Conservation (phyloP, 306 rosid genomes). For the Fragaria iinumae region DNA sequence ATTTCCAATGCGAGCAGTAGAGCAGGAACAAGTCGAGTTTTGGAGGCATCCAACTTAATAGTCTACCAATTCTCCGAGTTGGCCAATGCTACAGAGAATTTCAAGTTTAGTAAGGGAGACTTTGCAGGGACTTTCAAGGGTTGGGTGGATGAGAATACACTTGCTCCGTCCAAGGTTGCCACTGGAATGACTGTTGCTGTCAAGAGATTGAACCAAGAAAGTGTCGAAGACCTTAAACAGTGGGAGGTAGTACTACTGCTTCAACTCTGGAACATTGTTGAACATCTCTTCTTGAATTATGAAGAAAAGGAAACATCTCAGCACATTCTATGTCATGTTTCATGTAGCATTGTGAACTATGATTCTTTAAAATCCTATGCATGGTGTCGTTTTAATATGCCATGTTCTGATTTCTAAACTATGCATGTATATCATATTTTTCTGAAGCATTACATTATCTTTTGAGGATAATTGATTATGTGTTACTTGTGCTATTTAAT, state of each 20-base stretch:
- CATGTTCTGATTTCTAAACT: background rate
- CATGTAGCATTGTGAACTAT: background rate
- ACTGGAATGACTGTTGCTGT: slow-evolving; percentile 1
- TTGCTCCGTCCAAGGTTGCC: background rate
- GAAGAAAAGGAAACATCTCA: slow-evolving; percentile 24
- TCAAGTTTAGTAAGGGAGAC: background rate
- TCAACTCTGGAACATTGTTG: background rate
- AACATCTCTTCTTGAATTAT: background rate
- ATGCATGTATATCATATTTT: too few relatives aligned
- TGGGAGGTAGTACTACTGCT: background rate
- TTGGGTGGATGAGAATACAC: background rate
- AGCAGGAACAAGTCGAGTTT: background rate
- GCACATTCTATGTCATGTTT: background rate
- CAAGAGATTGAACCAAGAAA: background rate
- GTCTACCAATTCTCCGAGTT: background rate
- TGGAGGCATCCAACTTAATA: background rate
- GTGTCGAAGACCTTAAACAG: background rate
- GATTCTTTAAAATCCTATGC: background rate
- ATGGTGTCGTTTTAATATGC: background rate
- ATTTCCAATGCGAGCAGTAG: background rate
- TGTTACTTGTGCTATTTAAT: slow-evolving; percentile 14
- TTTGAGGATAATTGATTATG: background rate
- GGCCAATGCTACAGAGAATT: background rate
- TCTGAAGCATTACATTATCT: background rate
- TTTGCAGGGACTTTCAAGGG: slow-evolving; percentile 1